Base-by-base conservation (phyloP, 164 flowering plant genomes). In the Nymphaea colorata region DNA sequence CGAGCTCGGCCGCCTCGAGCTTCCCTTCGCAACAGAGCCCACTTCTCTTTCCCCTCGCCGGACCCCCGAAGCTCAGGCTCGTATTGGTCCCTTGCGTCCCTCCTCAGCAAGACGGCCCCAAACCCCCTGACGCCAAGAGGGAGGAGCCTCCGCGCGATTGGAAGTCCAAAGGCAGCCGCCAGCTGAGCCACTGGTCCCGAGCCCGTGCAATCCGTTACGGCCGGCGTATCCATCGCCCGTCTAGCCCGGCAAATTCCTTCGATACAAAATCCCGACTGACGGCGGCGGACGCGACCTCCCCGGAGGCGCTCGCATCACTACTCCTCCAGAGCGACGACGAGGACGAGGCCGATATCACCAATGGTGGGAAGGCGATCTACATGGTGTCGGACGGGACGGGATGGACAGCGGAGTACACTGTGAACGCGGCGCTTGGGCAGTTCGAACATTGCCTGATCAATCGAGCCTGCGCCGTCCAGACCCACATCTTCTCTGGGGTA, bases 351-450 rank as follows among this genome's bases (percentile, higher is more conserved):
- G 67, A 74, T 43, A 60, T 18, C 51, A 25, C 57, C 55, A 42
- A 53, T 42, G 76, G 41, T 41, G 77, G 73, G 64, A 89, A 91
- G 83, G 67, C 87, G 16, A 89, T 93, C 16, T 91, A 86, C 71
- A 82, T 90, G 91, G 87, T 93, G 3, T 93, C 97, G 2, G 97
- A 93, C 70, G 97, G 96, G 8, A 93, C 96, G 15, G 97, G 97
- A 25, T 93, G 97, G 97, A 90, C 96, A 77, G 97, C 79, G 59
- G 98, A 93, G 78, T 88, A 93, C 65, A 75, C 90, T 71, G 96
- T 93, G 36, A 83, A 64, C 67, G 96, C 98, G 61, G 96, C 98
- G 66, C 80, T 93, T 69, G 96, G 97, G 42, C 97, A 93, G 79
- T 93, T 93, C 72, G 94, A 87, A 25, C 77, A 86, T 65, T 93